Evolutionary conservation across 805 yeast genomes (phyloP).

Genomic region (Candida mattraensis): DNA sequence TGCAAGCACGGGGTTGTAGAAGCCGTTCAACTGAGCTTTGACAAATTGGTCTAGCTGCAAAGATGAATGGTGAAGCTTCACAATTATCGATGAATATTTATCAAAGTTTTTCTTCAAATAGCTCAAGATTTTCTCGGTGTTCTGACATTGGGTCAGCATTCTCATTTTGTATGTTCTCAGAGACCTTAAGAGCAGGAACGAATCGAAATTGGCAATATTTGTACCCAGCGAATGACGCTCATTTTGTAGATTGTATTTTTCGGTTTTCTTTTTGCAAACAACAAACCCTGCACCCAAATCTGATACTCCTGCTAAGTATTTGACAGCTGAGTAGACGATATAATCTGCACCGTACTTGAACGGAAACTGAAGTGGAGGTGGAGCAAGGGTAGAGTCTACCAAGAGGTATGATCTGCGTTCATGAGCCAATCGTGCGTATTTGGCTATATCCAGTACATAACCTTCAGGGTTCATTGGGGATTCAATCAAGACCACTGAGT

Average conservation of each 20-base stretch:
- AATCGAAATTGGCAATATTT: slow-evolving; percentile 51
- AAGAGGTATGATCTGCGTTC: slow-evolving; percentile 41
- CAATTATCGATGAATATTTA: slow-evolving; percentile 35
- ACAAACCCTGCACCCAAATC: slow-evolving; percentile 55
- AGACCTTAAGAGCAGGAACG: slow-evolving; percentile 47
- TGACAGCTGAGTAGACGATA: slow-evolving; percentile 55
- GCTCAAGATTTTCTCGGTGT: slow-evolving; percentile 42
- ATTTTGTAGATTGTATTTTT: slow-evolving; percentile 33
- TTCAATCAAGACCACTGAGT: slow-evolving; percentile 50
- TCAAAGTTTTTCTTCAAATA: slow-evolving; percentile 36
- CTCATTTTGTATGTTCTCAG: slow-evolving; percentile 52
- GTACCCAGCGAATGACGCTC: slow-evolving; percentile 51
- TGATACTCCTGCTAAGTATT: slow-evolving; percentile 55
- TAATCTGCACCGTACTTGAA: slow-evolving; percentile 52
- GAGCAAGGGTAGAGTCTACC: slow-evolving; percentile 57
- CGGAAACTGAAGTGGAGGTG: slow-evolving; percentile 55
- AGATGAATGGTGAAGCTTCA: slow-evolving; percentile 46
- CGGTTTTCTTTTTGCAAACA: slow-evolving; percentile 38
- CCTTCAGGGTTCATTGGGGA: slow-evolving; percentile 59
- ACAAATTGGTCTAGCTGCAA: slow-evolving; percentile 43
- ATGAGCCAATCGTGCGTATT: slow-evolving; percentile 46
- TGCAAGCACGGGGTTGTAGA: slow-evolving; percentile 49
- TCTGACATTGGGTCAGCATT: slow-evolving; percentile 45
- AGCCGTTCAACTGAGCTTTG: slow-evolving; percentile 41
- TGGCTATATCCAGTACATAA: slow-evolving; percentile 39